Percentiles rank a stretch among this genome's conserved stretches.
phyloP scores from a whole-genome alignment of 2,329 filamentous ascomycete genomes.

The Stromatinia cepivora region DNA sequence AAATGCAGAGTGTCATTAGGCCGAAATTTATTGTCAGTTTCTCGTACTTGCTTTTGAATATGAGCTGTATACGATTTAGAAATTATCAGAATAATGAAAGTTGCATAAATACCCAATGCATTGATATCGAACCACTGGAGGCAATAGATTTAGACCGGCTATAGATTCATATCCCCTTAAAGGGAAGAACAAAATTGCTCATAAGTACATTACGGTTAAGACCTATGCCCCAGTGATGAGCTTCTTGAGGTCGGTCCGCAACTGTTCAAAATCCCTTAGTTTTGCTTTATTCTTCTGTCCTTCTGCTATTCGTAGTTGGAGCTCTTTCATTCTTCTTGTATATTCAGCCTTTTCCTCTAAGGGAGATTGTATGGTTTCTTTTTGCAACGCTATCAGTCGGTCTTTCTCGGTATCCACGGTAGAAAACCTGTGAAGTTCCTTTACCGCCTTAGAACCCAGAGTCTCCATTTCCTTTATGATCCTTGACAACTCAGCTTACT shows the following conservation, averaged over 20 bases:
- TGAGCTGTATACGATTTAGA: neutral
- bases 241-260: neutral
- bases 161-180: neutral
- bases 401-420: neutral
- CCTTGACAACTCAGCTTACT: neutral
- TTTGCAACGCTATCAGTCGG: neutral
- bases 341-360: neutral
- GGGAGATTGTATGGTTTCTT: neutral
- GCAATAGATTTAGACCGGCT: fast-evolving
- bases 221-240: neutral
- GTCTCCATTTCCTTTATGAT: neutral
- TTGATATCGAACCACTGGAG: fast-evolving
- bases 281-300: neutral
- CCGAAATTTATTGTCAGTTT: neutral
- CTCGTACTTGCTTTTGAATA: neutral
- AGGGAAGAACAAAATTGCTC: neutral
- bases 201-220: fast-evolving
- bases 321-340: neutral
- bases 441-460: neutral
- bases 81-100: neutral
- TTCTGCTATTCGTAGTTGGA: neutral
- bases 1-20: neutral
- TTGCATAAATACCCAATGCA: neutral
- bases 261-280: neutral
- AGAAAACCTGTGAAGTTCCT: neutral